Conservation (phyloP, 345 rosid genomes). For the Rhodomyrtus tomentosa region DNA sequence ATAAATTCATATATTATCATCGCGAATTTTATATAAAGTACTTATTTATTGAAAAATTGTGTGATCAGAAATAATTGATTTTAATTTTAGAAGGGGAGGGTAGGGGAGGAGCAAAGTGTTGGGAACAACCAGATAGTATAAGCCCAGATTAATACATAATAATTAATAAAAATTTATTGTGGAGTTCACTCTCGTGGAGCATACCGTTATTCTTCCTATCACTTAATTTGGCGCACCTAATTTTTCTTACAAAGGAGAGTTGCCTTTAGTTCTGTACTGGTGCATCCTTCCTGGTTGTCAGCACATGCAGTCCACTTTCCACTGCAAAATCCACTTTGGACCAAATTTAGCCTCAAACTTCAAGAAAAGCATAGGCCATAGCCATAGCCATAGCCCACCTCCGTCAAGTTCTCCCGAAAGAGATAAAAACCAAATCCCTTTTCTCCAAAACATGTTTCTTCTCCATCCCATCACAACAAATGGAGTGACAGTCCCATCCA, state of each 20-base stretch:
- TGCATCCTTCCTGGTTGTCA: constrained; percentile 41
- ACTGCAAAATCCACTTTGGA: constrained; percentile 64
- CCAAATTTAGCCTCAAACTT: constrained; percentile 38
- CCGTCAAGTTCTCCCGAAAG: constrained; percentile 1
- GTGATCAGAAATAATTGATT: no score
- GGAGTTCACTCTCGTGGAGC: no score
- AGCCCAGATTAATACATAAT: no score
- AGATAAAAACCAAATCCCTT: background rate
- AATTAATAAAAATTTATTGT: no score
- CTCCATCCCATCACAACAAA: background rate
- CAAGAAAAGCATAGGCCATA: constrained; percentile 55
- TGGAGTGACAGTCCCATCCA: constrained; percentile 1
- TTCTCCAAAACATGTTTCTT: background rate
- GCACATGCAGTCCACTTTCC: constrained; percentile 99
- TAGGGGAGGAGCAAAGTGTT: no score
- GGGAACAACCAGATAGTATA: no score
- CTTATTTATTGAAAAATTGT: no score
- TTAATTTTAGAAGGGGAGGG: no score
- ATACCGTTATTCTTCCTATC: no score
- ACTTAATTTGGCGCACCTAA: constrained; percentile 6
- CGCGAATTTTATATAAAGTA: no score
- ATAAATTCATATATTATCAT: no score
- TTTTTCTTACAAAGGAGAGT: constrained; percentile 9
- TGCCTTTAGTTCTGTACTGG: constrained; percentile 62
- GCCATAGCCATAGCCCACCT: background rate